phyloP scores from a whole-genome alignment of 768 basidiomycete species.

The Kwoniella sp. region DNA sequence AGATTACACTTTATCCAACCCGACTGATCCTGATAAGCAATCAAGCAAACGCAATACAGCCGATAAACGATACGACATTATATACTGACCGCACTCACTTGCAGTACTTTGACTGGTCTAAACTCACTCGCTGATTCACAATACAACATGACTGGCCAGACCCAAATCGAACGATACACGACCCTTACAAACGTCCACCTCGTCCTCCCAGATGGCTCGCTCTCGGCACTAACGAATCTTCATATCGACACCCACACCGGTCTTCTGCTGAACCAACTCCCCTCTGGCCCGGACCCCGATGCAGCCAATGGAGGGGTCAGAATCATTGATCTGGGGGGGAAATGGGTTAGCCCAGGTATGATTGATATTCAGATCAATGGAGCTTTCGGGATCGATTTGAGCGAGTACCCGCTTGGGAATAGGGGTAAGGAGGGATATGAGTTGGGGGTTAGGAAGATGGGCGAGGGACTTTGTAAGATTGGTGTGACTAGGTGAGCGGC shows the following conservation, averaged over 20 bases:
- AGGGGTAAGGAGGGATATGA: conserved; percentile 59
- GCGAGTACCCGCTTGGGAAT: no score
- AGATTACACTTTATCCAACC: no score
- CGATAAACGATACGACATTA: no score
- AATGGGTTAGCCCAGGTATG: conserved; percentile 82
- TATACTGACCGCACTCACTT: no score
- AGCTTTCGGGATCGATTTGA: conserved; percentile 58
- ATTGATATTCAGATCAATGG: conserved; percentile 90
- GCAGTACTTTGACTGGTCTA: no score
- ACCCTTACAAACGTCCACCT: conserved; percentile 6
- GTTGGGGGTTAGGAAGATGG: conserved; percentile 68
- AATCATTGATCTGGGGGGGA: conserved; percentile 69
- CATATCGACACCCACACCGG: conserved; percentile 61
- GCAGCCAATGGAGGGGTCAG: conserved; percentile 4
- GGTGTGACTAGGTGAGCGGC: conserved; percentile 65
- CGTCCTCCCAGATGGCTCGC: conserved; percentile 2
- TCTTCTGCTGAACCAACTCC: conserved; percentile 61
- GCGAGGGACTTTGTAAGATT: conserved; percentile 77
- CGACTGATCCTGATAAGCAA: no score
- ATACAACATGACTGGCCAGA: background rate
- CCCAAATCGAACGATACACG: conserved; percentile 5
- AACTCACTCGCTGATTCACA: background rate
- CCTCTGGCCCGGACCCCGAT: conserved; percentile 12
- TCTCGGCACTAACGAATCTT: conserved; percentile 11
- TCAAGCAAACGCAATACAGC: no score